A percentile compares a stretch with the other conserved stretches of the same genome.
These are phyloP conservation scores for Posidonia australis DNA, from an alignment of 106 monocot genomes.

Conservation along the genomic window DNA sequence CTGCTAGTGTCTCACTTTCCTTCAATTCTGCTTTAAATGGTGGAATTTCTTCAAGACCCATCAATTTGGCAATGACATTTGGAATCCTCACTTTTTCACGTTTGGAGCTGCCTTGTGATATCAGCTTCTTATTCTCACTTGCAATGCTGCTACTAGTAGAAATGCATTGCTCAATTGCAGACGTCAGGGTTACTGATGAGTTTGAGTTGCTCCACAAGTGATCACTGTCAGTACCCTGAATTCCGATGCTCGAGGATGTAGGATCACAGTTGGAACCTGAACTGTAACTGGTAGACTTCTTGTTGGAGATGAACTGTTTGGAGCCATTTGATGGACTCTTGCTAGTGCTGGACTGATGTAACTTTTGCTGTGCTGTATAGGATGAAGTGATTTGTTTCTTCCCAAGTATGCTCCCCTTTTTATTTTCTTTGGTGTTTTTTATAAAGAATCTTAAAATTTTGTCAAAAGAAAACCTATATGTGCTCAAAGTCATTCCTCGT, in stretches of 20 bases:
- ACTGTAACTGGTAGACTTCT: conserved; percentile 20
- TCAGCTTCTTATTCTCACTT: conserved; percentile 1
- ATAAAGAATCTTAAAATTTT: neutral
- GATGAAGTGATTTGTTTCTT: conserved; percentile 12
- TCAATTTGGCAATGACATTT: conserved; percentile 70
- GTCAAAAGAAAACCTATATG: conserved; percentile 25
- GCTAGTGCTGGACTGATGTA: conserved; percentile 1
- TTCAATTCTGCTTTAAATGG: conserved; percentile 18
- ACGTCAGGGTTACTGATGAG: neutral
- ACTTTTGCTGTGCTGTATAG: conserved; percentile 1
- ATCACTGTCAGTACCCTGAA: conserved; percentile 1
- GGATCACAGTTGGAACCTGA: conserved; percentile 4
- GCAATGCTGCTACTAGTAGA: neutral
- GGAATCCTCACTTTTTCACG: conserved; percentile 52
- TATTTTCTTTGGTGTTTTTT: neutral
- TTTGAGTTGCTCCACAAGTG: conserved; percentile 5
- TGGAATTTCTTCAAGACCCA: conserved; percentile 83
- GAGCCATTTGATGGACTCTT: conserved; percentile 22
- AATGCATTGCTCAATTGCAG: conserved; percentile 1
- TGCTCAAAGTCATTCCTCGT: conserved; percentile 10
- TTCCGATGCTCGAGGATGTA: neutral
- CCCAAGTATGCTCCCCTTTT: conserved; percentile 1
- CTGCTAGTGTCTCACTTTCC: conserved; percentile 10
- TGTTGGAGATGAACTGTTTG: conserved; percentile 14
- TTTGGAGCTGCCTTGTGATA: conserved; percentile 6